Conservation (phyloP, 1,284 basidiomycete genomes). For the Malassezia brasiliensis region DNA sequence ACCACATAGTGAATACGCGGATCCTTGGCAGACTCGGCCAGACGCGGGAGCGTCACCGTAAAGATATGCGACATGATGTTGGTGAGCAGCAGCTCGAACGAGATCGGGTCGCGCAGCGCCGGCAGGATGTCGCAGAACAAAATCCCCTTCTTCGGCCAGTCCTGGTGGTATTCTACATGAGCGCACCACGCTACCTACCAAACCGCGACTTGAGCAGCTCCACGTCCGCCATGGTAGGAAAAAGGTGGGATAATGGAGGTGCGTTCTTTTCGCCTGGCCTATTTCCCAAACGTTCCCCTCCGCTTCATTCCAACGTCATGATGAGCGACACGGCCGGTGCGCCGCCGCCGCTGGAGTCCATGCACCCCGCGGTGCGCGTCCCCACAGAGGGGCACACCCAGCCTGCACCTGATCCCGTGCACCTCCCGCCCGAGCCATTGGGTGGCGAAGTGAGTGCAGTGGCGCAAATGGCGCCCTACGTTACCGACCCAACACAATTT, state of each 20-base stretch:
- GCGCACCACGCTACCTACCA: constrained; percentile 8
- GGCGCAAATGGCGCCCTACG: constrained; percentile 15
- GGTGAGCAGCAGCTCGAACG: constrained; percentile 64
- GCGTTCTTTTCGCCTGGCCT: not conserved
- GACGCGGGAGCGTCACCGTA: constrained; percentile 59
- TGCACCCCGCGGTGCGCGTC: constrained; percentile 12
- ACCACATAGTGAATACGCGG: constrained; percentile 74
- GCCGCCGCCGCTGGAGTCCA: constrained; percentile 15
- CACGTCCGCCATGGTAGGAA: constrained; percentile 16
- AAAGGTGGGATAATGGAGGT: constrained; percentile 3
- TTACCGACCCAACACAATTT: constrained; percentile 17
- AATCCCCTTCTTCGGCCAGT: constrained; percentile 46
- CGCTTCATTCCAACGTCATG: constrained; percentile 6
- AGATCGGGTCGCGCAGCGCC: constrained; percentile 44
- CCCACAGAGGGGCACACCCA: not conserved
- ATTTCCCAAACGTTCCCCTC: not conserved
- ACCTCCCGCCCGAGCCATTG: constrained; percentile 9
- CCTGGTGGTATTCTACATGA: constrained; percentile 36
- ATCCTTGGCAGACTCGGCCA: constrained; percentile 51
- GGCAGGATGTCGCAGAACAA: constrained; percentile 48
- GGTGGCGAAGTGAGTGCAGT: constrained; percentile 6
- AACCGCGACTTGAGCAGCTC: constrained; percentile 20
- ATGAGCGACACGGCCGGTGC: constrained; percentile 14
- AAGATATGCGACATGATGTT: constrained; percentile 79
- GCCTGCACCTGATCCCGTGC: not conserved